Percentiles rank a stretch among this genome's conserved stretches.
These are phyloP conservation scores for Athelia sp. DNA, from an alignment of 1,284 basidiomycete genomes.

Conservation along the genomic window DNA sequence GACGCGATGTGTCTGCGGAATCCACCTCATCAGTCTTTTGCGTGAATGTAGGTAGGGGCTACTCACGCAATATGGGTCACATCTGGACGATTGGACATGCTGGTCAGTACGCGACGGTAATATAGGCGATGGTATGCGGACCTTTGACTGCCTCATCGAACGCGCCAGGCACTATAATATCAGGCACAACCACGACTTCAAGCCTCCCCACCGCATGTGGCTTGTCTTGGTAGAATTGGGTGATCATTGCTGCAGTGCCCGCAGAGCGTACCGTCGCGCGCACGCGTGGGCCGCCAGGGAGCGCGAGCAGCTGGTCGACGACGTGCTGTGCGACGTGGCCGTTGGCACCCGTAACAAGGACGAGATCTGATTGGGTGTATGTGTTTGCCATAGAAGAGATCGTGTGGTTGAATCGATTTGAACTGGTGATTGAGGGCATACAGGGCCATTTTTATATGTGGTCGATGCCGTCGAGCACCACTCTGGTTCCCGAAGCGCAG, in stretches of 20 bases:
- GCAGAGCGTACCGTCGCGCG: not conserved
- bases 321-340: constrained; percentile 2
- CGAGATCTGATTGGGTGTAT: not conserved
- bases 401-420: too few relatives aligned
- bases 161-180: not conserved
- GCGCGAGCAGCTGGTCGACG: constrained; percentile 1
- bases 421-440: too few relatives aligned
- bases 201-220: not conserved
- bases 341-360: constrained; percentile 1
- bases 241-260: not conserved
- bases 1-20: constrained; percentile 1
- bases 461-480: too few relatives aligned
- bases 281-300: not conserved
- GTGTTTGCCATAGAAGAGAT: not conserved
- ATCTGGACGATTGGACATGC: not conserved
- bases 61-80: not conserved
- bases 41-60: not conserved
- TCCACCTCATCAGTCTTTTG: too few relatives aligned
- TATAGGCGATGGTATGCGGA: not conserved
- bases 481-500: too few relatives aligned
- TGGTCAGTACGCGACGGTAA: not conserved
- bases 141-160: constrained; percentile 2
- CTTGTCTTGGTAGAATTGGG: not conserved
- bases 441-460: too few relatives aligned
- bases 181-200: not conserved